These are phyloP conservation scores for Aspergillus felis DNA, from an alignment of 2,329 filamentous ascomycete species.

Conservation along the genomic window DNA sequence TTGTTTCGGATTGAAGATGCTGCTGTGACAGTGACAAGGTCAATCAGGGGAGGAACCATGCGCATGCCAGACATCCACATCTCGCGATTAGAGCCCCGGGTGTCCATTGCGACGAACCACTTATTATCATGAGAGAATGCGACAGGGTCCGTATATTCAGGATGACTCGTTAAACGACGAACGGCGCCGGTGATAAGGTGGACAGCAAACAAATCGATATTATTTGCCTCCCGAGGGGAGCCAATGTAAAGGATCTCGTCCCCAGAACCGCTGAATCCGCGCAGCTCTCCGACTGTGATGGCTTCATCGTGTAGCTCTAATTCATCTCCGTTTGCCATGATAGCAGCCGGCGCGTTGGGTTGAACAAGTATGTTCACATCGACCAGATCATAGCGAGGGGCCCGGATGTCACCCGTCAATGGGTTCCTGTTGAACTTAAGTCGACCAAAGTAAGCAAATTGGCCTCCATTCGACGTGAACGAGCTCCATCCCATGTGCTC, in stretches of 20 bases:
- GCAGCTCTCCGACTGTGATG: constrained; percentile 10
- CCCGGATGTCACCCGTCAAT: constrained; percentile 23
- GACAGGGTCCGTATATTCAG: constrained; percentile 13
- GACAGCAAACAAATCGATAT: constrained; percentile 11
- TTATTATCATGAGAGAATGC: constrained; percentile 9
- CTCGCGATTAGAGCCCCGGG: constrained; percentile 10
- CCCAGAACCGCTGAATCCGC: constrained; percentile 11
- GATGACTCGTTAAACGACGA: constrained; percentile 13
- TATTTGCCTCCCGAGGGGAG: constrained; percentile 9
- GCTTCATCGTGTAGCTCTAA: neutral
- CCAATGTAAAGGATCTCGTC: constrained; percentile 14
- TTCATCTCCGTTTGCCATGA: too few species aligned
- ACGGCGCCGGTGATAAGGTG: constrained; percentile 10
- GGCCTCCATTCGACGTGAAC: constrained; percentile 23
- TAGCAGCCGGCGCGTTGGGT: constrained; percentile 9
- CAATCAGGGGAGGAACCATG: constrained; percentile 41
- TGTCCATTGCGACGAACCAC: constrained; percentile 14
- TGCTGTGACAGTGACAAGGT: constrained; percentile 31
- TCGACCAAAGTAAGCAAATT: constrained; percentile 34
- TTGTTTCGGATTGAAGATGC: constrained; percentile 46
- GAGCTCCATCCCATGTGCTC: constrained; percentile 43
- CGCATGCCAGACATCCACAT: constrained; percentile 14
- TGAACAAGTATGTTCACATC: constrained; percentile 36
- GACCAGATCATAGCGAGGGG: constrained; percentile 39
- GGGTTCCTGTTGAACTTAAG: constrained; percentile 41